phyloP scores from a whole-genome alignment of 768 basidiomycete genomes.

The Suillus luteus region DNA sequence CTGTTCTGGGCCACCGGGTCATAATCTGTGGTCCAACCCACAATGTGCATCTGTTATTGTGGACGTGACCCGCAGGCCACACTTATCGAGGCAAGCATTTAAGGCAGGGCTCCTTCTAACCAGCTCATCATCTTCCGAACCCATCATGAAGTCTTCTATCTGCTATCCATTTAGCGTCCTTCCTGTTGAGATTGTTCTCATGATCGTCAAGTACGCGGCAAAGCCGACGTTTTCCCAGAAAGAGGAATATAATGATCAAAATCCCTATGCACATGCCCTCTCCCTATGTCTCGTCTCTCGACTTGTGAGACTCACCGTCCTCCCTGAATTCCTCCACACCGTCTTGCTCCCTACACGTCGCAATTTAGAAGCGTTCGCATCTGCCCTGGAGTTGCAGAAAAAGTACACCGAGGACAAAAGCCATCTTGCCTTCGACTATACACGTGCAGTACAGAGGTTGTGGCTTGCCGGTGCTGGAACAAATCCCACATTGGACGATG shows the following conservation, averaged over 20 bases:
- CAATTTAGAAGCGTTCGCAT: neutral
- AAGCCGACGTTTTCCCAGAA: conserved; percentile 19
- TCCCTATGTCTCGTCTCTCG: conserved; percentile 38
- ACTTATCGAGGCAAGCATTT: neutral
- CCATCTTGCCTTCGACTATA: neutral
- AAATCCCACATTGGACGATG: too few species aligned
- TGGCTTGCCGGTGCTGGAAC: neutral
- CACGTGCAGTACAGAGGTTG: neutral
- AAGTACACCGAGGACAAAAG: neutral
- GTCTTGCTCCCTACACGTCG: neutral
- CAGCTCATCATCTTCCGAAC: neutral
- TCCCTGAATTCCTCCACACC: conserved; percentile 29
- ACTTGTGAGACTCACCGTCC: conserved; percentile 31
- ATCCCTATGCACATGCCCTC: conserved; percentile 27
- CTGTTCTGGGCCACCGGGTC: neutral
- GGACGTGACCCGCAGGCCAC: too few species aligned
- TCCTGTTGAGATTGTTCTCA: conserved; percentile 38
- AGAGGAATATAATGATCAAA: neutral
- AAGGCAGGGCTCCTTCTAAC: neutral
- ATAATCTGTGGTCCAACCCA: neutral
- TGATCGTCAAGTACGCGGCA: conserved; percentile 36
- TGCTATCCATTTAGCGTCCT: conserved; percentile 26
- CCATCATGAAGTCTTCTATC: neutral
- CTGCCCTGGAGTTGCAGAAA: neutral
- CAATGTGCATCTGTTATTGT: too few species aligned